phyloP scores from a whole-genome alignment of 1,284 basidiomycete genomes.

The Amylostereum areolatum region DNA sequence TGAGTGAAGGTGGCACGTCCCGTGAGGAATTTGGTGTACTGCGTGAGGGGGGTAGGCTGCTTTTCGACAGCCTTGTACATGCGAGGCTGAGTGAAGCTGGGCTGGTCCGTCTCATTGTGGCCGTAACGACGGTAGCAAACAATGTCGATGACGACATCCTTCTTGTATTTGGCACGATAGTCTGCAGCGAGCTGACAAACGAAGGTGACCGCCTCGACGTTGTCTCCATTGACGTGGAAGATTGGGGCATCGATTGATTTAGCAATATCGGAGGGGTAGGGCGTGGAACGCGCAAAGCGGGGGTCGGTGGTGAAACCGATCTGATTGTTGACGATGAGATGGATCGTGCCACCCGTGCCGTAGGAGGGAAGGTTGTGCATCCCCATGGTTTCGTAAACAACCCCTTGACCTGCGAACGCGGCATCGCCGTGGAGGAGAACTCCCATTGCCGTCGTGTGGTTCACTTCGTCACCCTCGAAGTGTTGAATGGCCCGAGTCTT shows the following conservation, averaged over 20 bases:
- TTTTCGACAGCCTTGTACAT: constrained; percentile 99
- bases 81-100: constrained; percentile 96
- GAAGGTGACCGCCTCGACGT: constrained; percentile 96
- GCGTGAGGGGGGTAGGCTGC: constrained; percentile 87
- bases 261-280: constrained; percentile 98
- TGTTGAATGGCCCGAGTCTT: constrained; percentile 97
- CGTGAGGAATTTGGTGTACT: constrained; percentile 90
- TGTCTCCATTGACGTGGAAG: constrained; percentile 99
- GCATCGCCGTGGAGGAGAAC: constrained; percentile 98
- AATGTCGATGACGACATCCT: constrained; percentile 97
- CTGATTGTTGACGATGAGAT: constrained; percentile 99
- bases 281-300: constrained; percentile 94
- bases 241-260: constrained; percentile 98
- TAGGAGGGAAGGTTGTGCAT: constrained; percentile 95
- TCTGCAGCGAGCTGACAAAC: constrained; percentile 98
- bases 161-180: constrained; percentile 98
- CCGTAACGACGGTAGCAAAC: constrained; percentile 99
- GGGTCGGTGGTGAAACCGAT: constrained; percentile 99
- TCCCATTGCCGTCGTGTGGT: constrained; percentile 83
- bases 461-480: constrained; percentile 82
- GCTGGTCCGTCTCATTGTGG: constrained; percentile 99
- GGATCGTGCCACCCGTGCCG: constrained; percentile 97
- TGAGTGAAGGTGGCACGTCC: constrained; percentile 93
- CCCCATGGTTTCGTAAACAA: constrained; percentile 99
- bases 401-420: constrained; percentile 96